Evolutionary conservation across 2,329 filamentous ascomycete genomes (phyloP), one percentile per base, ranked within the genome.

Genomic region (Ilyonectria robusta): DNA sequence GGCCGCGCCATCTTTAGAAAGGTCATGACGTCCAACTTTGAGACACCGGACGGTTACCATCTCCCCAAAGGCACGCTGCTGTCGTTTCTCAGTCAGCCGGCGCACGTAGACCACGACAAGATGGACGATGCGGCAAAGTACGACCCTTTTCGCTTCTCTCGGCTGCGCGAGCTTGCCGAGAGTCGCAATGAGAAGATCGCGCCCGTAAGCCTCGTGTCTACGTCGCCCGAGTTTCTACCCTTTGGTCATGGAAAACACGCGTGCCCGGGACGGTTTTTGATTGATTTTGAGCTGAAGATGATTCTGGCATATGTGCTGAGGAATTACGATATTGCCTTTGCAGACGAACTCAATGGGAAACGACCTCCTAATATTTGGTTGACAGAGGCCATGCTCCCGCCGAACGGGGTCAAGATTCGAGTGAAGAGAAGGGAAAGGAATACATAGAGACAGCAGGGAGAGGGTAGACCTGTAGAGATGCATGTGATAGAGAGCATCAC

Each of bases 211-310:
- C 62, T 75, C 23, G 73, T 75, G 2, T 66, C 72, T 0, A 75
- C 73, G 2, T 74, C 71, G 3, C 73, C 73, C 1, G 73, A 75
- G 55, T 75, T 75, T 17, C 48, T 81, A 26, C 58, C 77, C 0
- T 83, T 82, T 59, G 77, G 80, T 0, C 78, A 79, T 17, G 80
- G 79, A 6, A 79, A 76, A 15, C 77, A 80, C 54, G 77, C 79
- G 0, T 81, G 78, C 6, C 76, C 77, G 0, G 77, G 77, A 1
- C 69, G 77, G 0, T 78, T 78, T 11, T 54, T 78, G 1, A 64
- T 78, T 7, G 77, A 78, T n/a, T 78, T 79, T 66, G 76, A 78
- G 65, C 58, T 78, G 50, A 78, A 78, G 70, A 79, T 78, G 77
- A 76, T 78, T 31, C 35, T 76, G 56, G 65, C 71, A 0, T 70